Conservation (phyloP, 176 grass and related monocot species). For the Panicum miliaceum region DNA sequence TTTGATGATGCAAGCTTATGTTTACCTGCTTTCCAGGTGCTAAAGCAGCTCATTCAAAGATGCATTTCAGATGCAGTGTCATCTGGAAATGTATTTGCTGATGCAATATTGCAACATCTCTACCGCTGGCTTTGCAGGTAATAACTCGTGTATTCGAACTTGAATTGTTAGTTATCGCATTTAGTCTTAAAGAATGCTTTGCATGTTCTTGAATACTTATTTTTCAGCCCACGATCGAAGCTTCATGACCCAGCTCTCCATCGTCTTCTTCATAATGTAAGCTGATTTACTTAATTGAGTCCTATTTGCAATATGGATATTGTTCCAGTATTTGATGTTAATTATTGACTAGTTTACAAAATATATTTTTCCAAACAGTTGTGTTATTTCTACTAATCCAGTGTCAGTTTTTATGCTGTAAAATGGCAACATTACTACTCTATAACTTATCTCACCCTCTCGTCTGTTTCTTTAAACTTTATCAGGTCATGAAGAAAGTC, state of each 20-base stretch:
- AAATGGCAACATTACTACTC: slow-evolving; percentile 12
- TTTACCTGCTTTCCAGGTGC: slow-evolving; percentile 79
- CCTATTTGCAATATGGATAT: neutral
- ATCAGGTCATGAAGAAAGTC: slow-evolving; percentile 95
- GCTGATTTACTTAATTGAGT: slow-evolving; percentile 29
- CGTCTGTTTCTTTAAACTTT: slow-evolving; percentile 41
- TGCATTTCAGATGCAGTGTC: slow-evolving; percentile 92
- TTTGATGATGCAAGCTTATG: slow-evolving; percentile 79
- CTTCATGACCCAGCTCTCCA: slow-evolving; percentile 98
- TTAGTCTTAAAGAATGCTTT: slow-evolving; percentile 20
- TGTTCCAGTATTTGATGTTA: slow-evolving; percentile 26
- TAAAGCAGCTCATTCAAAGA: slow-evolving; percentile 95
- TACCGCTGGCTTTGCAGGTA: slow-evolving; percentile 98
- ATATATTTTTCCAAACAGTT: neutral
- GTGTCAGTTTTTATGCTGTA: slow-evolving; percentile 22
- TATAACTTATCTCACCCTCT: slow-evolving; percentile 35
- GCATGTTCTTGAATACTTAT: slow-evolving; percentile 39
- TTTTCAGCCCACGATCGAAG: slow-evolving; percentile 89
- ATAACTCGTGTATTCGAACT: slow-evolving; percentile 29
- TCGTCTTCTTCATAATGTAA: slow-evolving; percentile 93
- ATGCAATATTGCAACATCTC: slow-evolving; percentile 91
- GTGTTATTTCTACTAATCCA: slow-evolving; percentile 1
- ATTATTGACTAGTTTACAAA: slow-evolving; percentile 18
- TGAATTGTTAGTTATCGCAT: slow-evolving; percentile 26
- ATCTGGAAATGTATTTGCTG: slow-evolving; percentile 94